Base-by-base conservation (phyloP, 2,329 filamentous ascomycete species). In the Diaporthe capsici region DNA sequence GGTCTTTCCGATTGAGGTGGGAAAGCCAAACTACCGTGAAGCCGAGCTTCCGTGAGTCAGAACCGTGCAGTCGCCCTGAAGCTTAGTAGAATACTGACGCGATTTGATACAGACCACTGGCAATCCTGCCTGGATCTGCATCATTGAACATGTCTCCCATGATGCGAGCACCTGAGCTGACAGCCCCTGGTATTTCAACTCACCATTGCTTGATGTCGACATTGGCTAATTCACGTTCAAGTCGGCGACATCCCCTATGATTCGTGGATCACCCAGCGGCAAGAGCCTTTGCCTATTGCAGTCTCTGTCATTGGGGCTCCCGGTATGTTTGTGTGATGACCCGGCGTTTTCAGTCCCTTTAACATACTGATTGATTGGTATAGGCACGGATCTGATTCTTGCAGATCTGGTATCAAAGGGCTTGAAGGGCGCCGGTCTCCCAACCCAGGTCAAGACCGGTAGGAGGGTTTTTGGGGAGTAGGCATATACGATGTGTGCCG, bases 91-190 rank as follows among this genome's bases (percentile, higher is more conserved):
- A 3, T 6, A 34, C 53, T 34, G 20, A 34, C 51, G 8, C 4
- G 22, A 25, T 28, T 28, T 28, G 10, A 5, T 28, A 31, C 39
- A 63, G 60, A n/a, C 60, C 39, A 25, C 6, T 44, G 15, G n/a
- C 39, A 5, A 28, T 63, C 15, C 15, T 63, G 60, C 37, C 39
- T 20, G 37, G 60, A 28, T 63, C n/a, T 44, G 60, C 60, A 17
- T 44, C 60, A 39, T 25, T 63, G 60, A 63, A 63, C 58, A 61
- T 63, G 60, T 63, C 60, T 28, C 60, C 58, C 1, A 61, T 61
- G 58, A 28, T 9, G 10, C 22, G 58, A 28, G 58, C 37, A 8
- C 37, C 58, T 8, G n/a, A 61, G 37, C 6, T 61, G 7, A 61
- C 37, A 1, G 58, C 58, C 6, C 58, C 37, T 2, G 58, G 58